phyloP scores from a whole-genome alignment of 202 grass and related monocot species.

The Zoysia matrella region DNA sequence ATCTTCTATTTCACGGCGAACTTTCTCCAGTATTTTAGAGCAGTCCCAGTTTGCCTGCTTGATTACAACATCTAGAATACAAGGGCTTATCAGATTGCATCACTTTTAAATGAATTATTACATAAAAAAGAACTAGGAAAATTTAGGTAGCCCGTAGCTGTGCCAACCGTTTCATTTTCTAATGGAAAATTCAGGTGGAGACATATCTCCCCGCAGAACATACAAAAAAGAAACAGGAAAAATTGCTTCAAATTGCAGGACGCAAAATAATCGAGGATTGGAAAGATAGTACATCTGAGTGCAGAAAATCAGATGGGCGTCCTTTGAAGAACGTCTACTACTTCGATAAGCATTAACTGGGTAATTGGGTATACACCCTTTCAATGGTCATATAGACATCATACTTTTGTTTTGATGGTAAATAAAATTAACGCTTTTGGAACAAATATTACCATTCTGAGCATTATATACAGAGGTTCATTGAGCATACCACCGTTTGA shows the following conservation, averaged over 20 bases:
- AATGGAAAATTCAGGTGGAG: too few species aligned
- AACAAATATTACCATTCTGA: constrained; percentile 6
- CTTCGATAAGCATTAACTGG: constrained; percentile 15
- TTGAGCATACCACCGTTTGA: background rate
- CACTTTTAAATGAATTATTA: constrained; percentile 16
- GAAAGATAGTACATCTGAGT: background rate
- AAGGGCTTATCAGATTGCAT: constrained; percentile 36
- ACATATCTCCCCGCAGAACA: too few species aligned
- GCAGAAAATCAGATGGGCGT: background rate
- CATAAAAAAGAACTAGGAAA: too few species aligned
- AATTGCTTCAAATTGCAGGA: background rate
- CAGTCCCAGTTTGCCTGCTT: constrained; percentile 78
- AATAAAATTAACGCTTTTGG: background rate
- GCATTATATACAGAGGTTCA: background rate
- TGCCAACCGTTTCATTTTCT: too few species aligned
- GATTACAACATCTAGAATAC: constrained; percentile 62
- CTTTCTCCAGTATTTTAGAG: constrained; percentile 78
- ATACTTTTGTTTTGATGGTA: too few species aligned
- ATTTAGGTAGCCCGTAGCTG: too few species aligned
- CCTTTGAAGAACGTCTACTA: constrained; percentile 4
- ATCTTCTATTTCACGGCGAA: constrained; percentile 75
- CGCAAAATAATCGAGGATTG: constrained; percentile 4
- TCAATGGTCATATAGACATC: background rate
- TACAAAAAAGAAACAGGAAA: background rate
- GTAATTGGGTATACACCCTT: background rate